Evolutionary conservation across 1,139 yeast species (phyloP).

Genomic region (Meyerozyma smithsonii): DNA sequence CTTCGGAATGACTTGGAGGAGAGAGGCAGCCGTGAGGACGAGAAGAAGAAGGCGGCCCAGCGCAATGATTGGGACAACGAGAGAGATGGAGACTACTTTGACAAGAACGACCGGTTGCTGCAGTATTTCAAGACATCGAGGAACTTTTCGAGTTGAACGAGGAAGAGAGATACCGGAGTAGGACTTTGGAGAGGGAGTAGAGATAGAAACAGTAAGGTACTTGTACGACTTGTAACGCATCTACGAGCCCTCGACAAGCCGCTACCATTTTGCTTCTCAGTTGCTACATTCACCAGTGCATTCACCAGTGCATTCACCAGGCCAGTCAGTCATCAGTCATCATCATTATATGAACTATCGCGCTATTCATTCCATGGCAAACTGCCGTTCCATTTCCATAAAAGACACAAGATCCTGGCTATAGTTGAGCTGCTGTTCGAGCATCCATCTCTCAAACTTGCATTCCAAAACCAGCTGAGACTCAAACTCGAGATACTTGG

Average conservation of each 20-base stretch:
- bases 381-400: slow-evolving; percentile 17
- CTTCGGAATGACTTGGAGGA: slow-evolving; percentile 45
- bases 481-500: slow-evolving; percentile 1
- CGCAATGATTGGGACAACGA: slow-evolving; percentile 44
- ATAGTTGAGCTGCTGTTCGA: slow-evolving; percentile 12
- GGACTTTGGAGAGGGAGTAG: no score
- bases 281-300: not conserved
- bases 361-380: slow-evolving; percentile 5
- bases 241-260: no score
- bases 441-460: slow-evolving; percentile 17
- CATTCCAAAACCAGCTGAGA: slow-evolving; percentile 14
- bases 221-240: no score
- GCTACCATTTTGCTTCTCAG: not conserved
- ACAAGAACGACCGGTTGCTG: slow-evolving; percentile 40
- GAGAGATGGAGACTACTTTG: slow-evolving; percentile 42
- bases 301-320: no score
- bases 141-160: slow-evolving; percentile 13
- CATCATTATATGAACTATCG: not conserved
- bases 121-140: slow-evolving; percentile 47
- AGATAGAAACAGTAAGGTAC: no score
- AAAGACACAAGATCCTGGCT: slow-evolving; percentile 14
- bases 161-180: not conserved
- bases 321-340: not conserved
- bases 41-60: slow-evolving; percentile 38
- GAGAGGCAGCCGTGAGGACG: slow-evolving; percentile 53